These are phyloP conservation scores for Butyriboletus loyo DNA, from an alignment of 768 basidiomycete species.

Conservation along the genomic window DNA sequence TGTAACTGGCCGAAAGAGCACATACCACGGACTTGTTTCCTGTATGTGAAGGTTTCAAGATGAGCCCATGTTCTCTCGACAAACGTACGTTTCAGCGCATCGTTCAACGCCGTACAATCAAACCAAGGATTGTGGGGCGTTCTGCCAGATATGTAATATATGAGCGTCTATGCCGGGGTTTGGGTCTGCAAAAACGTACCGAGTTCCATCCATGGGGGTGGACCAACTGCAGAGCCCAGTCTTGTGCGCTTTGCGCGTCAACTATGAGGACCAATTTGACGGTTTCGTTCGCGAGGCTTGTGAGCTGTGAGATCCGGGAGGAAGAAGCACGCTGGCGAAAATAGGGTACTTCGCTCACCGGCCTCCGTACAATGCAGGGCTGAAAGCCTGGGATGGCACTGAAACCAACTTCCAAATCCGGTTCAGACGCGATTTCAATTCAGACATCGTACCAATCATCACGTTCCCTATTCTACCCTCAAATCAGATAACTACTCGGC, in stretches of 20 bases:
- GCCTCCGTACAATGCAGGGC: slow-evolving; percentile 6
- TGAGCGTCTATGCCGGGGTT: slow-evolving; percentile 19
- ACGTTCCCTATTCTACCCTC: not conserved
- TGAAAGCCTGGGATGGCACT: not conserved
- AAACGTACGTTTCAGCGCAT: slow-evolving; percentile 62
- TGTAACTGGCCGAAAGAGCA: slow-evolving; percentile 86
- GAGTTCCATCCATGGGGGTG: slow-evolving; percentile 79
- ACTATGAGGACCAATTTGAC: slow-evolving; percentile 14
- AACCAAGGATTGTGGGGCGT: slow-evolving; percentile 63
- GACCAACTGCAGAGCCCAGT: slow-evolving; percentile 67
- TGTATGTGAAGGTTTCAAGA: slow-evolving; percentile 29
- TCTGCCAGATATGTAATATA: slow-evolving; percentile 15
- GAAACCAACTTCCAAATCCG: slow-evolving; percentile 25
- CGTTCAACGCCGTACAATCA: slow-evolving; percentile 59
- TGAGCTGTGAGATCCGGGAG: slow-evolving; percentile 14
- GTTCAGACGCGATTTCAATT: not conserved
- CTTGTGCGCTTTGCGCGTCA: slow-evolving; percentile 65
- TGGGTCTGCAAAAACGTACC: slow-evolving; percentile 34
- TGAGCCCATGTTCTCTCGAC: not conserved
- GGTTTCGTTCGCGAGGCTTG: slow-evolving; percentile 13
- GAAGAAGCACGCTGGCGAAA: slow-evolving; percentile 12
- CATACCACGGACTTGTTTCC: slow-evolving; percentile 87
- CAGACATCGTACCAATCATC: slow-evolving; percentile 2
- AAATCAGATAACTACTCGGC: not conserved
- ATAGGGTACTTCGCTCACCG: slow-evolving; percentile 25